Conservation (phyloP, 2,329 filamentous ascomycete species). For the Zasmidium angulare region DNA sequence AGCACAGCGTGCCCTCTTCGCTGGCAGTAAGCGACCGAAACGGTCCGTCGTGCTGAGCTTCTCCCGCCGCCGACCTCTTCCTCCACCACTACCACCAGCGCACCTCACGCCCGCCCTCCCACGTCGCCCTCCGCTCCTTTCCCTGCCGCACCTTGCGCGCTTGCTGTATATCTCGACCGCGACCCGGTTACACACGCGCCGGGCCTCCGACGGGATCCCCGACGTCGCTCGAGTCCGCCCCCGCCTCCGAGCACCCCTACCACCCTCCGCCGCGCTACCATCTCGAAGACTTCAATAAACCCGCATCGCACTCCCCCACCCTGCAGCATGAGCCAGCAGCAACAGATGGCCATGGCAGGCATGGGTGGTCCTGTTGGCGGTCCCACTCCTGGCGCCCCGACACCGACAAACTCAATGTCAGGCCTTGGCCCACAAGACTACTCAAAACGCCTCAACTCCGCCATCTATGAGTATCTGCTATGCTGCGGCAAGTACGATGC, state of each 20-base stretch:
- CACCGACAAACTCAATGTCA: slow-evolving; percentile 27
- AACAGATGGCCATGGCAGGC: slow-evolving; percentile 65
- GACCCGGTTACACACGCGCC: not conserved
- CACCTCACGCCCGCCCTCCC: not conserved
- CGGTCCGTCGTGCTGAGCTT: not conserved
- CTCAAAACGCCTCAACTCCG: slow-evolving; percentile 68
- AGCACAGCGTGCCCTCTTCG: not conserved
- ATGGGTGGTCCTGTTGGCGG: slow-evolving; percentile 53
- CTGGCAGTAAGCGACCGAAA: not conserved
- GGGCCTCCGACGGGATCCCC: not conserved
- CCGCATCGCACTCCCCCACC: not conserved
- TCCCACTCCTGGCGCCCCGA: slow-evolving; percentile 46
- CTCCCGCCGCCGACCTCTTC: not conserved
- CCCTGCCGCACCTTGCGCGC: not conserved
- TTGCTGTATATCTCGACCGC: not conserved
- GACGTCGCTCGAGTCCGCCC: not conserved
- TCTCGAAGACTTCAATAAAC: not conserved
- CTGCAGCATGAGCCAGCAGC: slow-evolving; percentile 56
- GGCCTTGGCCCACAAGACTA: slow-evolving; percentile 48
- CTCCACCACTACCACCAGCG: slow-evolving; percentile 1
- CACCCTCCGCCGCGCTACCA: slow-evolving; percentile 2
- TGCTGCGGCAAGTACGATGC: slow-evolving; percentile 81
- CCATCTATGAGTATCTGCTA: slow-evolving; percentile 90
- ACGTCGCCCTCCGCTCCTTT: not conserved
- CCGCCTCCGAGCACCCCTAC: slow-evolving; percentile 4